These are phyloP conservation scores for Podospora pseudopauciseta DNA, from an alignment of 495 filamentous ascomycete species.

Conservation along the genomic window DNA sequence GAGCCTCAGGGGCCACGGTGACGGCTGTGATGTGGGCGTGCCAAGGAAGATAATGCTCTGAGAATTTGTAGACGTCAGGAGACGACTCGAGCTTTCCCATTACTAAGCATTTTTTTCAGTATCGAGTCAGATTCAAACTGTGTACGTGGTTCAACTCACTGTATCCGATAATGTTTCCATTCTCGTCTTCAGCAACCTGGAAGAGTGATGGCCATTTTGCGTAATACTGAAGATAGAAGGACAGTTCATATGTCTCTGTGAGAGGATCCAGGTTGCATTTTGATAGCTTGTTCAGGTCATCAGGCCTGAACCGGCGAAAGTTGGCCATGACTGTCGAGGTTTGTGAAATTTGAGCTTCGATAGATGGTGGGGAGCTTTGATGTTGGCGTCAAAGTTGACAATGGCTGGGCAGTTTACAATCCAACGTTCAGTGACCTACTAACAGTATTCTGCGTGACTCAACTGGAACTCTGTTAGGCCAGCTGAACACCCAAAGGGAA, in stretches of 20 bases:
- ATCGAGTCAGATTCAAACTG: background rate
- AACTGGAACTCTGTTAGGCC: background rate
- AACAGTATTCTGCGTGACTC: background rate
- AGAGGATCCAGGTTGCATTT: conserved; percentile 89
- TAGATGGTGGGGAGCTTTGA: conserved; percentile 6
- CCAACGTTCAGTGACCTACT: background rate
- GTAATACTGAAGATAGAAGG: conserved; percentile 93
- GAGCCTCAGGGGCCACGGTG: conserved; percentile 82
- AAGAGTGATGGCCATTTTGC: conserved; percentile 94
- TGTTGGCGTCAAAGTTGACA: conserved; percentile 3
- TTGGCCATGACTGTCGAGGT: conserved; percentile 36
- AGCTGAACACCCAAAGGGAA: background rate
- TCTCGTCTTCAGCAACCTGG: conserved; percentile 74
- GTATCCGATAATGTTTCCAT: conserved; percentile 85
- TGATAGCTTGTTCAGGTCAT: conserved; percentile 57
- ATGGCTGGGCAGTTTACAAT: conserved; percentile 4
- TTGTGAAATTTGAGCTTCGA: background rate
- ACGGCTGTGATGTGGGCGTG: conserved; percentile 97
- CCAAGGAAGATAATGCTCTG: conserved; percentile 88
- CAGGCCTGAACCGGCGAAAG: conserved; percentile 44
- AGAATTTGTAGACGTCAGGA: conserved; percentile 63
- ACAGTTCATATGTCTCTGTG: conserved; percentile 92
- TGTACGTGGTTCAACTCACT: conserved; percentile 52
- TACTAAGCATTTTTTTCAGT: conserved; percentile 50
- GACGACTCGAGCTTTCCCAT: conserved; percentile 95